Evolutionary conservation across 805 yeast genomes (phyloP), one percentile per base, ranked within the genome.

Genomic region (Kodamaea hsintzibuensis): DNA sequence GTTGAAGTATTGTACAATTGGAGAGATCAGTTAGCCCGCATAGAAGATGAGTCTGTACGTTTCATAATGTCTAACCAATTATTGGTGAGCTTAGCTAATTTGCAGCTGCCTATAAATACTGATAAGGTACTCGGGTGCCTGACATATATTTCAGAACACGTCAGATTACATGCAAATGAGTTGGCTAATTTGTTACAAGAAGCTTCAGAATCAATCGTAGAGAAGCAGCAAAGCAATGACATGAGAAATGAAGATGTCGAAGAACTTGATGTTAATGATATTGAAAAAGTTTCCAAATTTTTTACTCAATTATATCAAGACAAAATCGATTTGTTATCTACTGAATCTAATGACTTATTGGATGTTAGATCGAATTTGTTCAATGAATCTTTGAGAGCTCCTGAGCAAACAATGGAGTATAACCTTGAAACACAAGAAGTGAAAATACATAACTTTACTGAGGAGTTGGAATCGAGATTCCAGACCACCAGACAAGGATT

Each of bases 21-120:
- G 98, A 82, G 99, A 68, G 98, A 95, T 66, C 49, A 56, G 1
- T 64, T 80, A 37, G 98, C 98, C 1, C 79, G 96, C 58, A 60
- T 73, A 39, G 79, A 82, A 47, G 99, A 95, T 67, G 99, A 95
- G 70, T 88, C 96, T 1, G 83, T 87, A 1, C 76, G 96, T 56
- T 93, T 76, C 62, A 77, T 95, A 13, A 86, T 92, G 93, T 83
- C 96, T 4, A 91, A 90, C 63, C 95, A 87, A 61, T 67, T 86
- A 12, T 65, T 95, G 39, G 84, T 86, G 0, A 78, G 86, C 0
- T 68, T 95, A 44, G 84, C 84, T 4, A 71, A 79, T 3, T 60
- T 79, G 38, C 70, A 77, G 7, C 58, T 49, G 30, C 96, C 97
- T 2, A 77, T 80, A 0, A 85, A 82, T 52, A 70, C 83, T 0